Conservation (phyloP, 1,139 yeast species). For the Blastobotrys aristatus region DNA sequence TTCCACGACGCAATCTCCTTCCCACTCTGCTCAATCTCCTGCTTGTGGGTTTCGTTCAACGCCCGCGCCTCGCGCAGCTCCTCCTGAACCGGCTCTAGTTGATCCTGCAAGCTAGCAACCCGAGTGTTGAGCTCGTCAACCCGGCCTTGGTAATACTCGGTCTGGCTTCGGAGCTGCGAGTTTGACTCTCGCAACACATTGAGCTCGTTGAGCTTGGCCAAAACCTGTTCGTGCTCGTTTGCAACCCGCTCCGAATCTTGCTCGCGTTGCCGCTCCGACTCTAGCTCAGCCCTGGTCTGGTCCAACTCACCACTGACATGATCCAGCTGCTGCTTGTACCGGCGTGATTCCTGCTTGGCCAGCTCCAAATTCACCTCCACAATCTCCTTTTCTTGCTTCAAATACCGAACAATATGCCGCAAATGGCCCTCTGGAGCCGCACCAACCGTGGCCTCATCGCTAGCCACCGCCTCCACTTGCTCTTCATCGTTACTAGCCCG, state of each 20-base stretch:
- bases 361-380: constrained; percentile 55
- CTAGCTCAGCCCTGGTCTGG: constrained; percentile 32
- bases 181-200: constrained; percentile 73
- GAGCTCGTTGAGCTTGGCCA: constrained; percentile 61
- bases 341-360: constrained; percentile 45
- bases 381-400: constrained; percentile 75
- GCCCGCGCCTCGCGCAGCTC: constrained; percentile 37
- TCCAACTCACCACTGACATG: constrained; percentile 32
- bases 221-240: constrained; percentile 49
- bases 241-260: constrained; percentile 40
- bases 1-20: constrained; percentile 52
- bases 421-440: constrained; percentile 34
- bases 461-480: neutral
- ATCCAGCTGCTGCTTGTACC: constrained; percentile 39
- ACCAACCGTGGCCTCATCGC: constrained; percentile 2
- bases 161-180: constrained; percentile 56
- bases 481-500: neutral
- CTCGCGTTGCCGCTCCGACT: constrained; percentile 37
- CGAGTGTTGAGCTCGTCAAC: constrained; percentile 35
- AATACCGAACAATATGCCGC: constrained; percentile 54
- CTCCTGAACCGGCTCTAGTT: constrained; percentile 36
- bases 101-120: constrained; percentile 32
- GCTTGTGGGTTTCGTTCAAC: constrained; percentile 40
- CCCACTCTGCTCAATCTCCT: constrained; percentile 36
- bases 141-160: constrained; percentile 32